Evolutionary conservation across 306 rosid genomes (phyloP), one percentile per base, ranked within the genome.

Genomic region (Arachis hypogaea): DNA sequence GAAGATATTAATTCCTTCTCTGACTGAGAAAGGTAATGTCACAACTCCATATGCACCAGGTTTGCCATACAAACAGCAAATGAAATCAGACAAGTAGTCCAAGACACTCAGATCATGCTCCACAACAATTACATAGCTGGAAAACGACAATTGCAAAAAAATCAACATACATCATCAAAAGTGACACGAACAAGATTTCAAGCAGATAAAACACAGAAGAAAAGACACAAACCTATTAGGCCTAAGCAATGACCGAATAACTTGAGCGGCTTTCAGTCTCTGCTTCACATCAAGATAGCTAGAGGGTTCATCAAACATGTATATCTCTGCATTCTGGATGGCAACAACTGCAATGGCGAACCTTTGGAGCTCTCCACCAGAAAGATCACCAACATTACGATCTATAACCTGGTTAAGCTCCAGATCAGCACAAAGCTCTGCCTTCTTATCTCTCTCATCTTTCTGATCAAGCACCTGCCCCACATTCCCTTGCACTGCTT

Each of bases 41-140:
- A 95, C 99, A 72, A 95, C 99, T 77, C 99, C 99, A 83, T 92
- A 95, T 47, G 97, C 98, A 83, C 99, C 98, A 54, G 99, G 99
- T 78, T 95, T 95, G 22, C 99, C 99, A 76, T 92, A 95, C 72
- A 95, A 77, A 82, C 99, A 95, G 96, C 99, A 95, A 65, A 95
- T 92, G 72, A 95, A 95, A 85, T 95, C 99, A 7, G 99, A 95
- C 66, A 95, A 87, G 82, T 95, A 95, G 89, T 95, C 99, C 88
- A 95, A 75, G 77, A 95, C 98, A 63, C 99, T 95, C 65, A 95
- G 96, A 81, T 95, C 99, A 46, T 95, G 99, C 96, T 95, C 99
- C 65, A 95, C 99, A 52, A 92, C 99, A 80, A 95, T 95, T 44
- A 95, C 99, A 82, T 90, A 95, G 88, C 99, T 94, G 99, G 43